These are phyloP conservation scores for Silene conica DNA, from an alignment of 148 eudicot genomes.

Conservation along the genomic window DNA sequence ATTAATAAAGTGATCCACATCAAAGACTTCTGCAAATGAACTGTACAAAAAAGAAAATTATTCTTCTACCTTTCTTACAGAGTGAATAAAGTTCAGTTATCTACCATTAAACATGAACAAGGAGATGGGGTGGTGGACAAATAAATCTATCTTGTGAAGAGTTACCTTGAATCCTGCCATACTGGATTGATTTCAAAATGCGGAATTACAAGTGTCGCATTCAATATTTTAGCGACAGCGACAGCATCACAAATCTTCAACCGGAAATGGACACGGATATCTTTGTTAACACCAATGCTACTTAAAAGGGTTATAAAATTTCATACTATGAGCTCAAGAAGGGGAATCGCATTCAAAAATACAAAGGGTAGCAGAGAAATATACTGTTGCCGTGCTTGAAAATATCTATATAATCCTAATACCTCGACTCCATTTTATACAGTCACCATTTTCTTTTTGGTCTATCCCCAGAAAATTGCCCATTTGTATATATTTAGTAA, in stretches of 20 bases:
- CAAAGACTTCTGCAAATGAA: slow-evolving; percentile 74
- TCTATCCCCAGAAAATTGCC: not conserved
- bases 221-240: slow-evolving; percentile 80
- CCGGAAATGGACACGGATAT: not conserved
- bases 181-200: slow-evolving; percentile 84
- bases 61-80: not conserved
- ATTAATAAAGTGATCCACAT: slow-evolving; percentile 82
- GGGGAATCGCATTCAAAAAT: not conserved
- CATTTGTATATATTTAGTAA: no score
- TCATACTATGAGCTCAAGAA: not conserved
- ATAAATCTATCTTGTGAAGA: not conserved
- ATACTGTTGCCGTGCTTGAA: not conserved
- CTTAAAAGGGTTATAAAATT: not conserved
- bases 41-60: slow-evolving; percentile 31
- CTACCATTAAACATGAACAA: not conserved
- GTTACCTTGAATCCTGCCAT: slow-evolving; percentile 88
- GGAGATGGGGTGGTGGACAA: not conserved
- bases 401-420: not conserved
- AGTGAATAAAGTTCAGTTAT: not conserved
- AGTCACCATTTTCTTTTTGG: not conserved
- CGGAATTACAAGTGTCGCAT: slow-evolving; percentile 84
- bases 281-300: not conserved
- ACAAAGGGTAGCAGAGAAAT: not conserved
- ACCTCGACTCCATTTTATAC: not conserved
- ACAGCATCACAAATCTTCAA: slow-evolving; percentile 89